A percentile compares a stretch with the other conserved stretches of the same genome.
phyloP scores from a whole-genome alignment of 202 grass and related monocot species.

The Zizania palustris region DNA sequence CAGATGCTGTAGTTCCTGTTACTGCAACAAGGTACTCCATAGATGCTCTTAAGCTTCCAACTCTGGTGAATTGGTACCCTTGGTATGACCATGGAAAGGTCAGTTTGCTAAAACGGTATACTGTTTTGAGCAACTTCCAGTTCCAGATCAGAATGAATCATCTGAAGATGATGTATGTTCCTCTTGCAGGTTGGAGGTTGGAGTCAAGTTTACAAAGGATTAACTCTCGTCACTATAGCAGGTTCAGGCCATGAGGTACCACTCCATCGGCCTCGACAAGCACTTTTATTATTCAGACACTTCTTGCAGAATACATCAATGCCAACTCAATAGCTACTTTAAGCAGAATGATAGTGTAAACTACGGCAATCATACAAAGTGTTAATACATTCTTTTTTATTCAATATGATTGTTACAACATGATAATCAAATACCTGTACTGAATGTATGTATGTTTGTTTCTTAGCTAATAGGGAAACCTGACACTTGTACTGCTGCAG shows the following conservation, averaged over 20 bases:
- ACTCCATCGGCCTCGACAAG: constrained; percentile 77
- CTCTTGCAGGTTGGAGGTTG: constrained; percentile 80
- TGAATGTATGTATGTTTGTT: constrained; percentile 50
- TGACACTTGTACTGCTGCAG: constrained; percentile 45
- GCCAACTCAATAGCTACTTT: constrained; percentile 57
- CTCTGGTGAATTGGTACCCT: constrained; percentile 76
- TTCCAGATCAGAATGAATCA: neutral
- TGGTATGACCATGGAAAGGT: constrained; percentile 91
- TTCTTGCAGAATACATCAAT: constrained; percentile 80
- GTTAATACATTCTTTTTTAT: constrained; percentile 39
- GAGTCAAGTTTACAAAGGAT: constrained; percentile 90
- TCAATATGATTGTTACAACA: constrained; percentile 49
- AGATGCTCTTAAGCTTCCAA: constrained; percentile 78
- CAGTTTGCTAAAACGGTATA: constrained; percentile 21
- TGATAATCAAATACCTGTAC: constrained; percentile 49
- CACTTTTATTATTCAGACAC: constrained; percentile 85
- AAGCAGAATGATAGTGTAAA: constrained; percentile 50
- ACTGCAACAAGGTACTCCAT: constrained; percentile 94
- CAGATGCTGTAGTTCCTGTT: constrained; percentile 93
- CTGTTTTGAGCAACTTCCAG: neutral
- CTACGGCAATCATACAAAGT: constrained; percentile 19
- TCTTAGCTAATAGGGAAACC: constrained; percentile 49
- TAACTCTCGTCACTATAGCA: constrained; percentile 74
- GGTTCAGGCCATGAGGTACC: constrained; percentile 97
- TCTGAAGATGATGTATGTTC: neutral